Base-by-base conservation (phyloP, 73 alveolate genomes). In the Urostyla sp. region DNA sequence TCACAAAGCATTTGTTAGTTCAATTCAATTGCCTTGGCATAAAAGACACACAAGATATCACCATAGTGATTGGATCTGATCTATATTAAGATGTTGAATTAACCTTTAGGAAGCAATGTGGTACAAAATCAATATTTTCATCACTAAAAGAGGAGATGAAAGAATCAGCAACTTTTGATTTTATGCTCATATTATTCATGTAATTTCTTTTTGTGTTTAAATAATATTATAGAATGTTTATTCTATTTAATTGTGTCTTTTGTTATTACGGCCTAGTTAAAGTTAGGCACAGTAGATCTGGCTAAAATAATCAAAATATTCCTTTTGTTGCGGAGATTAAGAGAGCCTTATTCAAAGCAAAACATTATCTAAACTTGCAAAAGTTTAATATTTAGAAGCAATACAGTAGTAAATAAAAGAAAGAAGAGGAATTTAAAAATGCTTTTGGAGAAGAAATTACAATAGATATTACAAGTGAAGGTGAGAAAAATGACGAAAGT, bases 11-110 rank as follows among this genome's bases (percentile, higher is more conserved):
- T 27, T 23, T 69, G 11, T 31, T 69, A 4, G 8, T 69, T 20
- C 72, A 69, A 69, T 69, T 69, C 48, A 69, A 69, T 49, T 69
- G 83, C 23, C 67, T 69, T 20, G 83, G 83, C 30, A 27, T 69
- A 1, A 7, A 69, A 23, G 83, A 69, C 20, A 69, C 83, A 11
- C 66, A 69, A 32, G 83, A 69, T 46, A 69, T 69, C 16, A 27
- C 34, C 20, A 4, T 69, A 7, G 48, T 49, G 15, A 15, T 69
- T 31, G 72, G 27, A 48, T 3, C 36, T 23, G 1, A 44, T 10
- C 44, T 46, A 23, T 69, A 24, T 28, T 34, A 48, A n/a, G 72
- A 45, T 18, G 49, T 69, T 2, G 72, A 37, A 13, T 37, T 69
- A 37, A 56, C 67, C 32, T 69, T 69, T 32, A 69, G 83, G 53